Conservation (phyloP, 257 asterid species). For the Ehretia macrophylla region DNA sequence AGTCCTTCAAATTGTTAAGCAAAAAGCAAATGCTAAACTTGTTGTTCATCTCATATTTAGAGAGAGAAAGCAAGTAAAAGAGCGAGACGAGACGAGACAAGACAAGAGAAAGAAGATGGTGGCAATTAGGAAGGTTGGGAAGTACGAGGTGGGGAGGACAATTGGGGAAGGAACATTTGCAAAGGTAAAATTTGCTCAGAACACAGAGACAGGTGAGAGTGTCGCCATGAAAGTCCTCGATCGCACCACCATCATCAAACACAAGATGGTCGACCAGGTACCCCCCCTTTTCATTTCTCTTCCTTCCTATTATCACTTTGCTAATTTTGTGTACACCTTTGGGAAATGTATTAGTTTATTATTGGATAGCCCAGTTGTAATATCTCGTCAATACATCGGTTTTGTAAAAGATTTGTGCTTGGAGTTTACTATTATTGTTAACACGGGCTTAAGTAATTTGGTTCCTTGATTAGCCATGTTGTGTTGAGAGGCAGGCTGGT, state of each 20-base stretch:
- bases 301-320: neutral
- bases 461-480: too few relatives aligned
- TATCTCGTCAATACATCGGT: too few relatives aligned
- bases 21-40: neutral
- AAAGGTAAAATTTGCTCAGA: slow-evolving; percentile 96
- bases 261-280: slow-evolving; percentile 97
- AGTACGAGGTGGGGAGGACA: slow-evolving; percentile 96
- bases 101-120: slow-evolving; percentile 50
- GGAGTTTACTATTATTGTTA: too few relatives aligned
- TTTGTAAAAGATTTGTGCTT: too few relatives aligned
- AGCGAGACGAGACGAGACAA: neutral
- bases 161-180: slow-evolving; percentile 98
- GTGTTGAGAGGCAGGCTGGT: too few relatives aligned
- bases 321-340: too few relatives aligned
- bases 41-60: neutral
- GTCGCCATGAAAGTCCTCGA: slow-evolving; percentile 99
- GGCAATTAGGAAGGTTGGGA: slow-evolving; percentile 79
- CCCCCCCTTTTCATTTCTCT: neutral
- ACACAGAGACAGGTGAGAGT: slow-evolving; percentile 96
- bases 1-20: neutral
- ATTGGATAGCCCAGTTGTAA: neutral
- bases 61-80: neutral
- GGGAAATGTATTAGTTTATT: neutral
- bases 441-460: too few relatives aligned
- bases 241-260: slow-evolving; percentile 92